These are phyloP conservation scores for Trifolium repens DNA, from an alignment of 306 rosid genomes.

Conservation along the genomic window DNA sequence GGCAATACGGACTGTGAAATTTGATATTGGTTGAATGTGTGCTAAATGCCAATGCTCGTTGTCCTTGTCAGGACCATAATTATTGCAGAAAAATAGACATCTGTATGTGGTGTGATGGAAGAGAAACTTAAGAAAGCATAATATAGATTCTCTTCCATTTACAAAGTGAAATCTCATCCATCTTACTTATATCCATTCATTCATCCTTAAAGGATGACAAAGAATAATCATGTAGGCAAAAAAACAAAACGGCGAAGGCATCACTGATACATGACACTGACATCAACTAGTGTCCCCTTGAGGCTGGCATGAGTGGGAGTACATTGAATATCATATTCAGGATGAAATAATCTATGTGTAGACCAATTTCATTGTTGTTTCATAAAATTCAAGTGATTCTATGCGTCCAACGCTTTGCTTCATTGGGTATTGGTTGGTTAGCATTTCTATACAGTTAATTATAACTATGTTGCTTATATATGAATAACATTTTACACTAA, in stretches of 20 bases:
- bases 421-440: slow-evolving; percentile 11
- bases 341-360: background rate
- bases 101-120: slow-evolving; percentile 19
- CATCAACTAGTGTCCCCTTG: slow-evolving; percentile 3
- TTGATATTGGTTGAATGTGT: background rate
- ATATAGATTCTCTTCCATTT: slow-evolving; percentile 10
- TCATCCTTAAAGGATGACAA: slow-evolving; percentile 6
- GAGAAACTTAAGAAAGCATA: slow-evolving; percentile 25
- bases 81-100: background rate
- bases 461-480: background rate
- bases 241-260: background rate
- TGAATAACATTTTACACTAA: background rate
- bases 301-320: background rate
- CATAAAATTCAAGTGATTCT: background rate
- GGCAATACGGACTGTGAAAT: background rate
- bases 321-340: background rate
- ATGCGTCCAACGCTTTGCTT: background rate
- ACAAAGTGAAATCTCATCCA: slow-evolving; percentile 8
- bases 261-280: background rate
- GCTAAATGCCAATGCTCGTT: slow-evolving; percentile 1
- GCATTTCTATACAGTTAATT: background rate
- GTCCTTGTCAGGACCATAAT: background rate
- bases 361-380: background rate
- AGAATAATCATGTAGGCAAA: background rate
- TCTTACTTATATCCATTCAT: background rate